Evolutionary conservation across 148 eudicot species (phyloP).

Genomic region (Vaccinium myrtillus): DNA sequence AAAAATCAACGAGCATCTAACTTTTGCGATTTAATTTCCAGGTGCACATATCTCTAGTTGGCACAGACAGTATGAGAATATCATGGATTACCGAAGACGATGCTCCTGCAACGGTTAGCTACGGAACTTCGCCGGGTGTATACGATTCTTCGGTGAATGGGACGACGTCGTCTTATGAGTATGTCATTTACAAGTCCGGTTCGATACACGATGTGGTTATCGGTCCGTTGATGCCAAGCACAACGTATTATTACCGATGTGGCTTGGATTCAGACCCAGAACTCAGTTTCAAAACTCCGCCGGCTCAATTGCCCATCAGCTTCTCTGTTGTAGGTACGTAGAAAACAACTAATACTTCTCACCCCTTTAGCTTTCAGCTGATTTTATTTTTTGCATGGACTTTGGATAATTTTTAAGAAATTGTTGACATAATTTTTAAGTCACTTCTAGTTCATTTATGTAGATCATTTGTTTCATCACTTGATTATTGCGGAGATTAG

Average conservation of each 20-base stretch:
- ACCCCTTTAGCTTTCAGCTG: too few relatives aligned
- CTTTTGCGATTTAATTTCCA: not conserved
- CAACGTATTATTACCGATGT: conserved; percentile 55
- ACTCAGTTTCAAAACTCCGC: conserved; percentile 58
- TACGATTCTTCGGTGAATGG: conserved; percentile 40
- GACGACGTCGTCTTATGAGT: conserved; percentile 35
- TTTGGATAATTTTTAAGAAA: too few relatives aligned
- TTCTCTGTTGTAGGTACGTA: conserved; percentile 53
- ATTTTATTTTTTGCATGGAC: too few relatives aligned
- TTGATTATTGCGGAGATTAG: too few relatives aligned
- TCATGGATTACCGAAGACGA: conserved; percentile 57
- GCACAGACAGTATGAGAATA: conserved; percentile 60
- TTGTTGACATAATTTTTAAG: too few relatives aligned
- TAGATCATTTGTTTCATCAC: too few relatives aligned
- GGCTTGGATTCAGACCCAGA: conserved; percentile 43
- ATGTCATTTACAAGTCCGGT: conserved; percentile 45
- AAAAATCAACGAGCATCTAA: too few relatives aligned
- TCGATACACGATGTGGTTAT: conserved; percentile 51
- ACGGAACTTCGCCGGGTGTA: conserved; percentile 52
- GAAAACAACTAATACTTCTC: not conserved
- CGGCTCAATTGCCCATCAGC: conserved; percentile 54
- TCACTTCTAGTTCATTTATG: too few relatives aligned
- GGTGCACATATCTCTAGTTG: conserved; percentile 69
- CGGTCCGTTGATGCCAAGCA: conserved; percentile 53
- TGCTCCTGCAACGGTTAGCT: conserved; percentile 46